Evolutionary conservation across 148 eudicot genomes (phyloP), one percentile per base, ranked within the genome.

Genomic region (Euryodendron excelsum): DNA sequence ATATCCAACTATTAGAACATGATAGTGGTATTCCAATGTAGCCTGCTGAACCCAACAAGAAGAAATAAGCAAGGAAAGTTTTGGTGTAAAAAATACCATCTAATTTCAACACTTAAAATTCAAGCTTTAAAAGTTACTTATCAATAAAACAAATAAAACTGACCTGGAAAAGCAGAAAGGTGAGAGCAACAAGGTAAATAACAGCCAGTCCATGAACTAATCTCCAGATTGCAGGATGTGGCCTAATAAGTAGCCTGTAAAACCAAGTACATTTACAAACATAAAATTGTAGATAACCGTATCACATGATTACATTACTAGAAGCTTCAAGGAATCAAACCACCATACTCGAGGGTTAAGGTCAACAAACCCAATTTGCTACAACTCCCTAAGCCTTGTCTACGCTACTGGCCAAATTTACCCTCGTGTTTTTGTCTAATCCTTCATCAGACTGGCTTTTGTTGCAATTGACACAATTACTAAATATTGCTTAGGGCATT

Each of bases 221-320:
- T 67, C 99, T 92, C 99, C 99, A 96, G 80, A 96, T 86, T 73
- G 98, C 99, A 78, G 99, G 99, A 81, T 96, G 99, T 59, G 99
- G 99, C 74, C 99, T 84, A 79, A 90, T 89, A 41, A 96, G 99
- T 36, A 96, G 85, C 86, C 99, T 96, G 94, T 63, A 78, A 45
- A 41, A 74, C 34, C 63, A 77, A 27, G 20, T 28, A 34, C 36
- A 77, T 48, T 59, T 71, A 61, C 10, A 55, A 52, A 27, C 10
- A 15, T 39, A 69, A 39, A 47, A 74, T 37, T n/a, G 47, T 50
- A 30, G 50, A 59, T 0, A 27, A 48, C 33, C 28, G 56, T 47
- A 74, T 37, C n/a, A 27, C 11, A 8, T 21, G 12, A 73, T 60
- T 55, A 73, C 18, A 7, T 73, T n/a, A 44, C 11, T 44, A 61